Evolutionary conservation across 2,329 filamentous ascomycete species (phyloP).

Genomic region (Blastomyces parvus): DNA sequence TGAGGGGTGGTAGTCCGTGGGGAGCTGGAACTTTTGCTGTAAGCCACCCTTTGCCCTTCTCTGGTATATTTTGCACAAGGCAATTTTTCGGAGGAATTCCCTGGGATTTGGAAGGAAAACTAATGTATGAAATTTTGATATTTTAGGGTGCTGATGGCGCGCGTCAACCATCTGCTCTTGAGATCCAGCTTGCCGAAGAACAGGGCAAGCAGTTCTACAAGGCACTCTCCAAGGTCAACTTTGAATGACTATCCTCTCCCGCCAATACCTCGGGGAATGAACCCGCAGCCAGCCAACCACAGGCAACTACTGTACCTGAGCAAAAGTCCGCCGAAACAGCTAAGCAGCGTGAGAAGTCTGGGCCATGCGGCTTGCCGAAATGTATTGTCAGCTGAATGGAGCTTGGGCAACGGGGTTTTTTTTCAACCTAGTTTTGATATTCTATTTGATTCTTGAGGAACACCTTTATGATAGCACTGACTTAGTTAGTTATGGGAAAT

Average conservation of each 20-base stretch:
- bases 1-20: constrained; percentile 83
- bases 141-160: constrained; percentile 59
- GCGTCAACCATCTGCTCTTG: constrained; percentile 64
- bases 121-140: background rate
- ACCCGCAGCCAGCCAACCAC: constrained; percentile 18
- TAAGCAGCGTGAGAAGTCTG: constrained; percentile 43
- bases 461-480: background rate
- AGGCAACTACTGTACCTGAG: constrained; percentile 20
- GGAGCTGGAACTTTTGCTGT: constrained; percentile 84
- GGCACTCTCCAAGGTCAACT: constrained; percentile 59
- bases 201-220: constrained; percentile 84
- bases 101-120: background rate
- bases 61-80: background rate
- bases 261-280: constrained; percentile 22
- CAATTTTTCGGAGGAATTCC: background rate
- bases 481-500: constrained; percentile 6
- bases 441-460: background rate
- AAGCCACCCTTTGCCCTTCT: constrained; percentile 23
- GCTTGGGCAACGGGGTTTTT: background rate
- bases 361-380: constrained; percentile 65
- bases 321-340: constrained; percentile 35
- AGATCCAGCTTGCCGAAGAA: constrained; percentile 67
- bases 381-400: constrained; percentile 54
- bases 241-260: constrained; percentile 57
- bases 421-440: background rate